Evolutionary conservation across 2,329 filamentous ascomycete genomes (phyloP).

Genomic region (Dryadomyces quercus-mongolicae): DNA sequence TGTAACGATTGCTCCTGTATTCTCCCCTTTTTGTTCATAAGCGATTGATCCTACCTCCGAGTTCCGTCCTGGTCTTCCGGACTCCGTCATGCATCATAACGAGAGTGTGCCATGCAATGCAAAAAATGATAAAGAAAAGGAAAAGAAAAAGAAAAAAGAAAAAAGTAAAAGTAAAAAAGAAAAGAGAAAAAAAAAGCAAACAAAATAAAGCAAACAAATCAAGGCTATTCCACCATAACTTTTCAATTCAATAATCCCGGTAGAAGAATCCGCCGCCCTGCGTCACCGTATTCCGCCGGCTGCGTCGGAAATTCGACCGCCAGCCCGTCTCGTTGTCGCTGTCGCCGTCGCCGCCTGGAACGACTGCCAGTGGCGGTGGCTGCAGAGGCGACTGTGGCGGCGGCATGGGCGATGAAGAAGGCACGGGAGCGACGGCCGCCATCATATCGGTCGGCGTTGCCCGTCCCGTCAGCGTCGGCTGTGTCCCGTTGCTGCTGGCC

Average conservation of each 20-base stretch:
- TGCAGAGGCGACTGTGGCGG: background rate
- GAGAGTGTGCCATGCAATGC: background rate
- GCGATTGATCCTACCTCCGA: background rate
- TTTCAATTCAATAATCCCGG: conserved; percentile 2
- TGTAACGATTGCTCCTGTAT: no score
- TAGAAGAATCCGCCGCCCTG: conserved; percentile 6
- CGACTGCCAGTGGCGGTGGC: background rate
- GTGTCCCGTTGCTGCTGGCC: conserved; percentile 2
- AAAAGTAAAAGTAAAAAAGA: background rate
- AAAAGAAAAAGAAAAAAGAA: background rate
- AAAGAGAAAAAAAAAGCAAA: background rate
- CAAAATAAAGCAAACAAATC: background rate
- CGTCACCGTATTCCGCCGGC: conserved; percentile 2
- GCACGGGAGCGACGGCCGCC: background rate
- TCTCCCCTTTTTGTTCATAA: background rate
- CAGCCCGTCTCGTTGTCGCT: background rate
- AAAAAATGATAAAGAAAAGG: background rate
- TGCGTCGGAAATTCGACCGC: background rate
- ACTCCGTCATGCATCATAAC: background rate
- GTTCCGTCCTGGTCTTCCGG: background rate
- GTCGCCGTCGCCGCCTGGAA: background rate
- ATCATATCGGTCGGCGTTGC: no score
- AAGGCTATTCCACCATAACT: background rate
- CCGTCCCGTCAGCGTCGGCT: background rate
- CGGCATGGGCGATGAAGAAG: background rate